Conservation (phyloP, 805 yeast genomes). For the Priceomyces haplophilus region DNA sequence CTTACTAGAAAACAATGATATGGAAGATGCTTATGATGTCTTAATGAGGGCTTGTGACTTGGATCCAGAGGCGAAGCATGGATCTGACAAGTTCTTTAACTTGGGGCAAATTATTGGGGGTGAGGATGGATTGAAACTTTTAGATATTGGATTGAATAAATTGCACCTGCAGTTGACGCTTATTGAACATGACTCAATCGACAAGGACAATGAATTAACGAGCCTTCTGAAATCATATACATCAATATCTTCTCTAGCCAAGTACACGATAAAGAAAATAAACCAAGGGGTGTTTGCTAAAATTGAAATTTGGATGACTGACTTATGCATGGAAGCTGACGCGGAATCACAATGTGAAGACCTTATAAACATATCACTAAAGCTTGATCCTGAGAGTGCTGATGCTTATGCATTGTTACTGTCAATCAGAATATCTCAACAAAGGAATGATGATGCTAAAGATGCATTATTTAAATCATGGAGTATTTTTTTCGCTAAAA, state of each 20-base stretch:
- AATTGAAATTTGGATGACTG: slow-evolving; percentile 98
- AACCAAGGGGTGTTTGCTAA: slow-evolving; percentile 78
- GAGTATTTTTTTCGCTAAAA: slow-evolving; percentile 59
- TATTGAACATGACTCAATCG: slow-evolving; percentile 21
- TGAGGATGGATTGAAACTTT: slow-evolving; percentile 58
- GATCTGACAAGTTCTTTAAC: slow-evolving; percentile 82
- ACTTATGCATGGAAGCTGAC: slow-evolving; percentile 86
- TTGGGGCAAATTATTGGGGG: slow-evolving; percentile 92
- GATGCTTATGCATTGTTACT: slow-evolving; percentile 82
- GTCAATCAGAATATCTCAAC: slow-evolving; percentile 87
- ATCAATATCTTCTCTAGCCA: slow-evolving; percentile 19
- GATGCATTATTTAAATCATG: slow-evolving; percentile 68
- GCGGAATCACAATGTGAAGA: slow-evolving; percentile 82
- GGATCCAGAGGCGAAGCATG: slow-evolving; percentile 63
- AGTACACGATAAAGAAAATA: slow-evolving; percentile 52
- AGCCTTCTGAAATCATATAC: slow-evolving; percentile 25
- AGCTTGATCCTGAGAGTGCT: slow-evolving; percentile 59
- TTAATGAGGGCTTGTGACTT: slow-evolving; percentile 58
- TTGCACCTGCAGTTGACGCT: slow-evolving; percentile 38
- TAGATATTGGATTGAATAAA: slow-evolving; percentile 60
- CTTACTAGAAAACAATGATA: slow-evolving; percentile 72
- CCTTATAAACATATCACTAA: slow-evolving; percentile 61
- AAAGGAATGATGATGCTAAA: slow-evolving; percentile 66
- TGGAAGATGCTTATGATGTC: slow-evolving; percentile 71
- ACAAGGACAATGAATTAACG: slow-evolving; percentile 21